Evolutionary conservation across 129 eudicot species (phyloP), one percentile per base, ranked within the genome.

Genomic region (Solidago caesia): DNA sequence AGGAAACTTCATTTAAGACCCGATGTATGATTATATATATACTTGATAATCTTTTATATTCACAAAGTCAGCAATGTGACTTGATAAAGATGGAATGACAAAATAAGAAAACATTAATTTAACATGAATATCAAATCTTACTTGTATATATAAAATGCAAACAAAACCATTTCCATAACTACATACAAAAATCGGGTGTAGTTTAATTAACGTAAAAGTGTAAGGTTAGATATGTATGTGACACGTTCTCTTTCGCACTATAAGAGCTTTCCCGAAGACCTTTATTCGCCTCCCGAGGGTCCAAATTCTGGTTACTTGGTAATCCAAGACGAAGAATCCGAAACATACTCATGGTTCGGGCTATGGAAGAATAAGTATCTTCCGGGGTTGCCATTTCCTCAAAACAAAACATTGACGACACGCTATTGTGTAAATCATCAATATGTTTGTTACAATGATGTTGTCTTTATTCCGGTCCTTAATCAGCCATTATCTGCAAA

Each of bases 401-500:
- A 89, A 41, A 84, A 94, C 83, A 93, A 90, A 67, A 77, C 64
- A 60, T 27, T 93, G 56, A 82, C 86, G 0, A 86, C 81, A 9
- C 71, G 75, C 3, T 85, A 79, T 62, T 29, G 0, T 82, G 84
- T 15, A 60, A 80, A 43, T 33, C 44, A 15, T 9, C 25, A 43
- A 0, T 25, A 66, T 3, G 66, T 53, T 39, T 68, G 75, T 21
- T 53, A 13, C 45, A 6, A 70, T 7, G 47, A 85, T 59, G 81
- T 79, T 48, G 45, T 84, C 55, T 67, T 83, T 5, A 70, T 92
- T 47, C 98, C 98, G 5, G 88, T 88, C 68, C 80, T 92, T 5
- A 68, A 83, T 72, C 91, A 79, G 12, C 95, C 98, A 0, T 41
- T 92, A 77, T 87, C 95, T 45, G 72, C 83, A 44, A 92, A 86